Evolutionary conservation across 2,329 filamentous ascomycete species (phyloP).

Genomic region (Verticillium nubilum): DNA sequence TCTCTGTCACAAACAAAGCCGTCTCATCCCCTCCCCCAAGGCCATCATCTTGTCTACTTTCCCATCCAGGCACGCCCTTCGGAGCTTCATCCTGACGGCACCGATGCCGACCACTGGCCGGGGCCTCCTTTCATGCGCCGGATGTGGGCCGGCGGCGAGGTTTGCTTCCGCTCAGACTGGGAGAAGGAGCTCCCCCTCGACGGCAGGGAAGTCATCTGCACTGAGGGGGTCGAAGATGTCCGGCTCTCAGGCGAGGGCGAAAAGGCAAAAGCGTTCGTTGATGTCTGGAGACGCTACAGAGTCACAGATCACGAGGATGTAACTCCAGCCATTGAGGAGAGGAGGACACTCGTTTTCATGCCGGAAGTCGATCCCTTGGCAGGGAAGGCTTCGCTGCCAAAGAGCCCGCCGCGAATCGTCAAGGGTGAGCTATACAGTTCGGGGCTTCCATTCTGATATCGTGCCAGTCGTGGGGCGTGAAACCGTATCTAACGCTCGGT

Average conservation of each 20-base stretch:
- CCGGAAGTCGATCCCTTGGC: slow-evolving; percentile 17
- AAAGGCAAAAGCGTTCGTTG: slow-evolving; percentile 42
- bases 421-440: slow-evolving; percentile 20
- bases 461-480: too few relatives aligned
- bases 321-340: slow-evolving; percentile 33
- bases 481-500: slow-evolving; percentile 17
- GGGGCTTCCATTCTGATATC: too few relatives aligned
- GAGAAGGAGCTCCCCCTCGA: slow-evolving; percentile 28
- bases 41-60: slow-evolving; percentile 85
- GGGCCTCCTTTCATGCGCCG: slow-evolving; percentile 66
- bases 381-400: slow-evolving; percentile 9
- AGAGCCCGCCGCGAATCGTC: slow-evolving; percentile 10
- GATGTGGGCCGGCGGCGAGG: slow-evolving; percentile 81
- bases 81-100: slow-evolving; percentile 72
- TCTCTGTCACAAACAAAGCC: slow-evolving; percentile 2
- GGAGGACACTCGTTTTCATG: slow-evolving; percentile 48
- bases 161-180: slow-evolving; percentile 45
- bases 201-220: slow-evolving; percentile 33
- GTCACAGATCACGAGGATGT: slow-evolving; percentile 13
- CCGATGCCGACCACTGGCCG: slow-evolving; percentile 73
- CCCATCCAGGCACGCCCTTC: slow-evolving; percentile 60
- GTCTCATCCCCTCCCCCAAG: slow-evolving; percentile 44
- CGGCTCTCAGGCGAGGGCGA: slow-evolving; percentile 22
- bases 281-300: slow-evolving; percentile 42
- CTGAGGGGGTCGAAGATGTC: slow-evolving; percentile 38